Evolutionary conservation across 2,329 filamentous ascomycete genomes (phyloP), one percentile per base, ranked within the genome.

Genomic region (Fusarium anthophilum): DNA sequence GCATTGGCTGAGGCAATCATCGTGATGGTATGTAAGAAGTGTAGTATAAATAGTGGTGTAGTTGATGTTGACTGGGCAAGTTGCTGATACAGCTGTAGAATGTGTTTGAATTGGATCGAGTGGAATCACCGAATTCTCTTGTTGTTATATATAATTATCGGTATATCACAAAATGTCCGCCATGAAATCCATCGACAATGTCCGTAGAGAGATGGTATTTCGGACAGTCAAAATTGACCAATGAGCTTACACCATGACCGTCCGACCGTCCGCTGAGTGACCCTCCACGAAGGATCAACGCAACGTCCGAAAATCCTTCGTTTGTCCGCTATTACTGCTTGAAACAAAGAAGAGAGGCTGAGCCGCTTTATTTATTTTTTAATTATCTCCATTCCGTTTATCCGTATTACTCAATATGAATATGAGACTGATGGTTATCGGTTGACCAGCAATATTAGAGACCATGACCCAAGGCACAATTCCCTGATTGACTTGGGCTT

Each of bases 221-320:
- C 39, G 47, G 54, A 61, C 38, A 20, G 47, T 51, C 32, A 28
- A 20, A 24, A 35, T 20, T 38, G 70, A 39, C 70, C 70, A 73
- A 73, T 71, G 55, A 73, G 54, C 59, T 73, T 71, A 74, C 60
- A 73, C 57, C 57, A 30, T 55, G 59, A 66, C 63, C 17, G 47
- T 66, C 59, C 51, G 63, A 51, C 64, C 26, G 51, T 44, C 62
- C 43, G 50, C 30, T 66, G 41, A 44, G 32, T 38, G 54, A 70
- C 53, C n/a, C 39, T 53, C 57, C 43, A n/a, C 32, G 28, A 24
- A 59, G 56, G 56, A 59, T 47, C 32, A 45, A n/a, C 48, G 38
- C 32, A 45, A n/a, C 48, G 38, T 54, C 39, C 30, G 48, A 54
- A 38, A 24, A 58, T 65, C 39, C 35, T 66, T 30, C 39, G 41